Percentiles rank a stretch among this genome's conserved stretches.
These are phyloP conservation scores for Blattamonas nauphoetae DNA, from an alignment of 78 protist genomes.

Conservation along the genomic window DNA sequence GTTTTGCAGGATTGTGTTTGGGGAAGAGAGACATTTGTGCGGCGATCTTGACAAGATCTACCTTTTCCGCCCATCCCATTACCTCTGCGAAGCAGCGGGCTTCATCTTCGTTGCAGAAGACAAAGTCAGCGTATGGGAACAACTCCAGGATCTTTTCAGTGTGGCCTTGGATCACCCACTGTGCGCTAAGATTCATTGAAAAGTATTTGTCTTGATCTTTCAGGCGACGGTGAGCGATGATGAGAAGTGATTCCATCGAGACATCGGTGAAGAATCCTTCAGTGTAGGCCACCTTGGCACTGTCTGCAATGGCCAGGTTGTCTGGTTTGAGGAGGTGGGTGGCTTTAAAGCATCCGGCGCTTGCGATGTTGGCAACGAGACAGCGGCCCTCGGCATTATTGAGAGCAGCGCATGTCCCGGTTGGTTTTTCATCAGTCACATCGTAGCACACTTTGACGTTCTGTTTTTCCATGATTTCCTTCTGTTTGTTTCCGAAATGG, in stretches of 20 bases:
- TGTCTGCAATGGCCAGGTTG: neutral
- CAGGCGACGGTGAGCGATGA: neutral
- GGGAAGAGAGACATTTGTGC: neutral
- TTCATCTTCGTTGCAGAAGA: slow-evolving; percentile 6
- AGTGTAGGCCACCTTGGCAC: neutral
- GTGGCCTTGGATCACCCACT: neutral
- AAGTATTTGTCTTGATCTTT: neutral
- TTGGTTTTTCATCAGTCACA: neutral
- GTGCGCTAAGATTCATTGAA: neutral
- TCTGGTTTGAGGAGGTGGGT: neutral
- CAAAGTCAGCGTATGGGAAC: neutral
- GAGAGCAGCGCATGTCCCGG: slow-evolving; percentile 1
- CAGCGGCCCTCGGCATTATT: neutral
- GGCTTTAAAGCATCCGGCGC: neutral
- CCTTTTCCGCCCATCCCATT: neutral
- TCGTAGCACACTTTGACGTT: neutral
- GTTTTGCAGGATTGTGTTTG: neutral
- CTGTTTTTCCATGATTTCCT: neutral
- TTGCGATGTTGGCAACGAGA: neutral
- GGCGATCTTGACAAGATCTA: neutral
- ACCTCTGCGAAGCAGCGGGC: slow-evolving; percentile 1
- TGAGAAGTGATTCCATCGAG: neutral
- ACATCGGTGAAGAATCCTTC: neutral
- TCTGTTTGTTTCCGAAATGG: neutral
- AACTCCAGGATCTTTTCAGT: neutral